Conservation (phyloP, 805 yeast genomes). For the Nakazawaea laoshanensis region DNA sequence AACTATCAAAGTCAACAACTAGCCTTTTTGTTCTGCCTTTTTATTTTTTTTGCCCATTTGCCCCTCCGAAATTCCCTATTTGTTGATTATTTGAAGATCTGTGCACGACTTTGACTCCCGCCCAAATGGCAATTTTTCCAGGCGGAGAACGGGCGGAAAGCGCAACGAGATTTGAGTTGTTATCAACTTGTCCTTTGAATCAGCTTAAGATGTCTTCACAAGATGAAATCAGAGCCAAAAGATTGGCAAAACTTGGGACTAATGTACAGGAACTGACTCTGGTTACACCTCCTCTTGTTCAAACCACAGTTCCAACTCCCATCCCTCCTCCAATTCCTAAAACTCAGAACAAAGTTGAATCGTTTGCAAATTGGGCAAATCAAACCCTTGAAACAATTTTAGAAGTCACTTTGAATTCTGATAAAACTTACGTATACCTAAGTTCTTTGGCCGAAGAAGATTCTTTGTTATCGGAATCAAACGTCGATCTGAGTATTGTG, state of each 20-base stretch:
- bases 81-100: too few relatives aligned
- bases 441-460: constrained; percentile 18
- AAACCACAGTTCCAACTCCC: constrained; percentile 2
- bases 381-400: constrained; percentile 28
- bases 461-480: constrained; percentile 18
- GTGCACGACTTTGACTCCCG: too few relatives aligned
- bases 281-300: not conserved
- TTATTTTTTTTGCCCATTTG: too few relatives aligned
- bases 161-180: too few relatives aligned
- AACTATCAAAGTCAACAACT: too few relatives aligned
- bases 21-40: too few relatives aligned
- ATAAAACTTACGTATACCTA: constrained; percentile 13
- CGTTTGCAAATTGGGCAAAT: constrained; percentile 32
- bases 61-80: too few relatives aligned
- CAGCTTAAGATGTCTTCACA: constrained; percentile 9
- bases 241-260: constrained; percentile 46
- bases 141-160: too few relatives aligned
- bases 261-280: not conserved
- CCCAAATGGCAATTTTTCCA: too few relatives aligned
- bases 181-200: too few relatives aligned
- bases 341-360: constrained; percentile 1
- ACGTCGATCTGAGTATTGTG: constrained; percentile 43
- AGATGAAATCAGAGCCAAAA: constrained; percentile 27
- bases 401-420: constrained; percentile 22
- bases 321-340: constrained; percentile 3